phyloP scores from a whole-genome alignment of 2,329 filamentous ascomycete genomes.

The Parascedosporium putredinis region DNA sequence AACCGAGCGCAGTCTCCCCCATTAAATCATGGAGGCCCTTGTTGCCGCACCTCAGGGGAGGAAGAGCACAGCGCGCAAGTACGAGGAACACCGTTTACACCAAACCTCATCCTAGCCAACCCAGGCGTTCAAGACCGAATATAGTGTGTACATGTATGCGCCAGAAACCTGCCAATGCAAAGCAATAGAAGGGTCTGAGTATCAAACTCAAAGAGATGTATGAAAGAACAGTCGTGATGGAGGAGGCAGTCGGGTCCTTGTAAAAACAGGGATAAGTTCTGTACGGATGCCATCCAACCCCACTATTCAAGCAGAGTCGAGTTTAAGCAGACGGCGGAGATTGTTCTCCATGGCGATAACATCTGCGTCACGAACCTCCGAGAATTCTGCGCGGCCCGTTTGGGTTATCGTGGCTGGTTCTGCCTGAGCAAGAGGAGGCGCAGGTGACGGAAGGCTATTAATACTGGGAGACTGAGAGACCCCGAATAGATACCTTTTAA shows the following conservation, averaged over 20 bases:
- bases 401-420: background rate
- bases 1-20: too few species aligned
- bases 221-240: too few species aligned
- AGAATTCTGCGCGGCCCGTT: background rate
- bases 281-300: too few species aligned
- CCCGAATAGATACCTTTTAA: conserved; percentile 48
- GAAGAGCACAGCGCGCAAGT: too few species aligned
- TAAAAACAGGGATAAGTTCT: too few species aligned
- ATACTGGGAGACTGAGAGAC: background rate
- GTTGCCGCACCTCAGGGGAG: too few species aligned
- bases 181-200: background rate
- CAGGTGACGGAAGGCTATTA: background rate
- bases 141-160: background rate
- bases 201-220: background rate
- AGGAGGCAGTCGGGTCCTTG: too few species aligned
- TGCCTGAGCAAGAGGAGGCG: background rate
- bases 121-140: background rate
- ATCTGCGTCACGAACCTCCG: conserved; percentile 16
- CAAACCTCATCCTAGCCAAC: background rate
- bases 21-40: too few species aligned
- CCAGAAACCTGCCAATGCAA: background rate
- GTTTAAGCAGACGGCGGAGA: conserved; percentile 42
- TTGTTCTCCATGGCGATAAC: conserved; percentile 42
- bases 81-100: background rate
- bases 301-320: conserved; percentile 17